Conservation (phyloP, 1,284 basidiomycete genomes). For the Ganoderma sinense region DNA sequence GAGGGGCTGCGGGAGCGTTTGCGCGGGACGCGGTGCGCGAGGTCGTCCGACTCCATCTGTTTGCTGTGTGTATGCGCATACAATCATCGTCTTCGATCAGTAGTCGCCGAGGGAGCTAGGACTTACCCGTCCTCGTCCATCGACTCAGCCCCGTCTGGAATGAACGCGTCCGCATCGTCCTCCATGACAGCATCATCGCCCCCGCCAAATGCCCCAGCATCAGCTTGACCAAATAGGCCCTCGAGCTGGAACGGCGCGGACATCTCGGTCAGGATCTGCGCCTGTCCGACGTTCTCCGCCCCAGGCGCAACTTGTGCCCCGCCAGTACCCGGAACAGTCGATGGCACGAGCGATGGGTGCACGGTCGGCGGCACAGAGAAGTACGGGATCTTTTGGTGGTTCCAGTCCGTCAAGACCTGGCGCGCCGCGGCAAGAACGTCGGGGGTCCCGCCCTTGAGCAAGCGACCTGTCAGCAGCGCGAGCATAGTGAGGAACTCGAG, state of each 20-base stretch:
- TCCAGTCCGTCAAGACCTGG: slow-evolving; percentile 94
- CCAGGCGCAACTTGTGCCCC: slow-evolving; percentile 60
- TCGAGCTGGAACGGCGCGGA: slow-evolving; percentile 79
- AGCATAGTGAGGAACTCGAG: slow-evolving; percentile 93
- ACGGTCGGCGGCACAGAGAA: slow-evolving; percentile 81
- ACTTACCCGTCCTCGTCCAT: slow-evolving; percentile 63
- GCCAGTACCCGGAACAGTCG: slow-evolving; percentile 43
- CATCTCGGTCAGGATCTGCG: slow-evolving; percentile 71
- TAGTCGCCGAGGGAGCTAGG: neutral
- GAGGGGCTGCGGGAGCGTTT: slow-evolving; percentile 45
- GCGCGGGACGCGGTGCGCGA: slow-evolving; percentile 44
- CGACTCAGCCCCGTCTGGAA: slow-evolving; percentile 30
- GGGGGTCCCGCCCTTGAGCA: slow-evolving; percentile 87
- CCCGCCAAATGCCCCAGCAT: slow-evolving; percentile 69
- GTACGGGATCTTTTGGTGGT: slow-evolving; percentile 94
- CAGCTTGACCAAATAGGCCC: slow-evolving; percentile 78
- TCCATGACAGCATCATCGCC: slow-evolving; percentile 29
- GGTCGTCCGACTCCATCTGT: slow-evolving; percentile 55
- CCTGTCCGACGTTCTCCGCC: slow-evolving; percentile 77
- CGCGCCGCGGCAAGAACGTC: slow-evolving; percentile 87
- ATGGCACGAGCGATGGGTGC: slow-evolving; percentile 79
- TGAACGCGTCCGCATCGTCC: slow-evolving; percentile 44
- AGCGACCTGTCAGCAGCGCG: slow-evolving; percentile 84
- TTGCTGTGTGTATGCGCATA: slow-evolving; percentile 25
- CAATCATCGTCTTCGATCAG: neutral